Conservation (phyloP, 768 basidiomycete genomes). For the Collybia sordida region DNA sequence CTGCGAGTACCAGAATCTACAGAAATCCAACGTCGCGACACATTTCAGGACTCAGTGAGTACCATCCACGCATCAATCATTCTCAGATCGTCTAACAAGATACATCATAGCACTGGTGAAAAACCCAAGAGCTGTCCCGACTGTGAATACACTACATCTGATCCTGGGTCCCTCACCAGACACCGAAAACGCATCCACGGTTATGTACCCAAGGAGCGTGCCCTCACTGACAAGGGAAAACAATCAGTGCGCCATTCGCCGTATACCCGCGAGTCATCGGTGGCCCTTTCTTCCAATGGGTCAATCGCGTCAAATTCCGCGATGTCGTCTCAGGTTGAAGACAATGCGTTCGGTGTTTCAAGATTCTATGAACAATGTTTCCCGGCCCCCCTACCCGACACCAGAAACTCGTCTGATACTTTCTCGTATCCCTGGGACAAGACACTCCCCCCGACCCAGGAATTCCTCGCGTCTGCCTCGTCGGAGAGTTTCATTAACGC, state of each 20-base stretch:
- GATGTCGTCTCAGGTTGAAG: background rate
- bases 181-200: slow-evolving; percentile 29
- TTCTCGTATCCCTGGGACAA: background rate
- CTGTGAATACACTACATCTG: slow-evolving; percentile 25
- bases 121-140: slow-evolving; percentile 24
- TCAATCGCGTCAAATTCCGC: background rate
- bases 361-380: background rate
- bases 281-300: background rate
- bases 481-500: background rate
- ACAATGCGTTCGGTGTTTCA: background rate
- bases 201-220: slow-evolving; percentile 14
- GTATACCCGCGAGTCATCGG: slow-evolving; percentile 3
- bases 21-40: slow-evolving; percentile 30
- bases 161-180: slow-evolving; percentile 27
- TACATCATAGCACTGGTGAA: slow-evolving; percentile 22
- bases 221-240: slow-evolving; percentile 7
- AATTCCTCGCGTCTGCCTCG: background rate
- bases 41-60: slow-evolving; percentile 31
- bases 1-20: slow-evolving; percentile 26
- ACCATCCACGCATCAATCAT: background rate
- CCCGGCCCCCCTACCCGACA: background rate
- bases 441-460: background rate
- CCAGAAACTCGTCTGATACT: background rate
- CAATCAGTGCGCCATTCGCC: slow-evolving; percentile 5
- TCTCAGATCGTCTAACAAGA: background rate